Evolutionary conservation across 768 basidiomycete species (phyloP).

Genomic region (Podaxis rugospora): DNA sequence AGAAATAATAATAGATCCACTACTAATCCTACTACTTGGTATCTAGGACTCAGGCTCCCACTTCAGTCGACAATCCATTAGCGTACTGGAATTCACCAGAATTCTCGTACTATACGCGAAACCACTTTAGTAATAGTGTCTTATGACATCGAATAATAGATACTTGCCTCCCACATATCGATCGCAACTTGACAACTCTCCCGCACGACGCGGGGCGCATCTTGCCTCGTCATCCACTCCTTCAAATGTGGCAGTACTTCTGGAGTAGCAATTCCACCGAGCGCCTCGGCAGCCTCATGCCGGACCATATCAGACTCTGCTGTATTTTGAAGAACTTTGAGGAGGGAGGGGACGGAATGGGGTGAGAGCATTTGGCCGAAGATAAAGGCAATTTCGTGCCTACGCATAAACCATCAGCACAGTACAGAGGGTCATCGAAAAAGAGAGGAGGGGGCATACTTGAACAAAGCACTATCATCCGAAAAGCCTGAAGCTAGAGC

Average conservation of each 20-base stretch:
- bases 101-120: conserved; percentile 59
- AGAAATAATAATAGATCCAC: not conserved
- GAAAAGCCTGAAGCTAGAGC: conserved; percentile 89
- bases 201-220: conserved; percentile 84
- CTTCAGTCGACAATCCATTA: conserved; percentile 25
- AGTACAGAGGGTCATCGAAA: not conserved
- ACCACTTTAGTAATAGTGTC: not conserved
- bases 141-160: not conserved
- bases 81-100: conserved; percentile 82
- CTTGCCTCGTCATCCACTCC: conserved; percentile 76
- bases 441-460: conserved; percentile 44
- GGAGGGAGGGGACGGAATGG: conserved; percentile 81
- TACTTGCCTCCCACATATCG: conserved; percentile 91
- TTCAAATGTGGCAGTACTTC: conserved; percentile 85
- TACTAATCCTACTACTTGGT: not conserved
- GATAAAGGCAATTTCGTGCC: conserved; percentile 98
- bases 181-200: conserved; percentile 97
- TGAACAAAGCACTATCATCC: conserved; percentile 90
- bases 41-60: not conserved
- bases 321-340: conserved; percentile 68
- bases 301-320: conserved; percentile 94
- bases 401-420: conserved; percentile 21
- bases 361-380: conserved; percentile 93
- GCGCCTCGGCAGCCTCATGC: conserved; percentile 96
- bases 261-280: conserved; percentile 94